phyloP scores from a whole-genome alignment of 2,329 filamentous ascomycete genomes.

The Fusarium solani-melongenae region DNA sequence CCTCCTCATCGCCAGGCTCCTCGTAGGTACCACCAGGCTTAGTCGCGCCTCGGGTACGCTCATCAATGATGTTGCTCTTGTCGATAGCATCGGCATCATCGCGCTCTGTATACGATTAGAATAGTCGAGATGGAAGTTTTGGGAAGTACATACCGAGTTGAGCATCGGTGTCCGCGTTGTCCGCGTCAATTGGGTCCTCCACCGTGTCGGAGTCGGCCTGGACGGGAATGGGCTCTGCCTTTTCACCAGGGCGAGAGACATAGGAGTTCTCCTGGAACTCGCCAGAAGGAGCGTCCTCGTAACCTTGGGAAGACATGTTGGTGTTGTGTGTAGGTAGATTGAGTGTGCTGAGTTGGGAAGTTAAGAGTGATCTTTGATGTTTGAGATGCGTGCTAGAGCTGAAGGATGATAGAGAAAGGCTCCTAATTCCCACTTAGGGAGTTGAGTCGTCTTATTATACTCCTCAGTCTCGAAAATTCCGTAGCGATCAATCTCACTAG shows the following conservation, averaged over 20 bases:
- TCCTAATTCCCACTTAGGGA: background rate
- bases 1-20: conserved; percentile 36
- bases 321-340: background rate
- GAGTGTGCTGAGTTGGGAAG: background rate
- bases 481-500: background rate
- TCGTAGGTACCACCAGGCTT: conserved; percentile 29
- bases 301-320: conserved; percentile 31
- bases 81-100: conserved; percentile 34
- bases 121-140: fast-evolving
- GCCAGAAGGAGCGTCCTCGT: conserved; percentile 19
- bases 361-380: background rate
- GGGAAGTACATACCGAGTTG: conserved; percentile 25
- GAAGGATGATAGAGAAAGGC: background rate
- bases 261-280: conserved; percentile 31
- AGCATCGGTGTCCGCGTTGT: conserved; percentile 26
- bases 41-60: conserved; percentile 28
- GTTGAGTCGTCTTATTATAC: conserved; percentile 30
- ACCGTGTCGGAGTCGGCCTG: conserved; percentile 32
- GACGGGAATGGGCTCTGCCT: conserved; percentile 33
- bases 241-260: conserved; percentile 31
- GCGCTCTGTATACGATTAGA: conserved; percentile 15
- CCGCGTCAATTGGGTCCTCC: conserved; percentile 26
- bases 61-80: conserved; percentile 33
- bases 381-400: background rate
- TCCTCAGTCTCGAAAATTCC: background rate